A percentile compares a stretch with the other conserved stretches of the same genome.
These are phyloP conservation scores for Pecoramyces ruminantium DNA, from an alignment of 192 early-diverging fungal species.

Conservation along the genomic window DNA sequence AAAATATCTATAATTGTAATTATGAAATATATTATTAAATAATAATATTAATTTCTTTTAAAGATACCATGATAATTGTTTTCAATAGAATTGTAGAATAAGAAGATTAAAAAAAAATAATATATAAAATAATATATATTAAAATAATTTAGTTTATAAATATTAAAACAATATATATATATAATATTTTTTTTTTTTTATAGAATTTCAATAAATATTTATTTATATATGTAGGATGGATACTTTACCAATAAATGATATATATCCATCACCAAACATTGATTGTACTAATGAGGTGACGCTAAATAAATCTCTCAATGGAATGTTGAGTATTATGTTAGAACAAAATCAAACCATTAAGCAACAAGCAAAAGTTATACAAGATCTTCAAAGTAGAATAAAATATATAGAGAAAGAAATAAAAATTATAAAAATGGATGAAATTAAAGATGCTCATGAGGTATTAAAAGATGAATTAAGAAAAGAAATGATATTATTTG, in stretches of 20 bases:
- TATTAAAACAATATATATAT: no score
- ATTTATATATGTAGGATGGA: neutral
- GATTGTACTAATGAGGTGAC: neutral
- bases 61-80: no score
- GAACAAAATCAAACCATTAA: neutral
- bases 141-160: no score
- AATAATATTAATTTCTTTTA: no score
- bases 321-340: neutral
- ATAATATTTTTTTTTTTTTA: no score
- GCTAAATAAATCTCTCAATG: neutral
- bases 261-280: neutral
- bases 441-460: neutral
- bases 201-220: no score
- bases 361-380: neutral
- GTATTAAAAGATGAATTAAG: neutral
- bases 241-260: neutral
- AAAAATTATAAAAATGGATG: neutral
- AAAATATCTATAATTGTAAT: no score
- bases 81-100: no score
- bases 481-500: neutral
- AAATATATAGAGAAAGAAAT: neutral
- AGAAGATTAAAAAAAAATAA: no score
- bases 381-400: neutral
- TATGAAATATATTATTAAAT: no score
- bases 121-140: no score